Conservation (phyloP, 2,329 filamentous ascomycete species). For the Aureobasidium sp. region DNA sequence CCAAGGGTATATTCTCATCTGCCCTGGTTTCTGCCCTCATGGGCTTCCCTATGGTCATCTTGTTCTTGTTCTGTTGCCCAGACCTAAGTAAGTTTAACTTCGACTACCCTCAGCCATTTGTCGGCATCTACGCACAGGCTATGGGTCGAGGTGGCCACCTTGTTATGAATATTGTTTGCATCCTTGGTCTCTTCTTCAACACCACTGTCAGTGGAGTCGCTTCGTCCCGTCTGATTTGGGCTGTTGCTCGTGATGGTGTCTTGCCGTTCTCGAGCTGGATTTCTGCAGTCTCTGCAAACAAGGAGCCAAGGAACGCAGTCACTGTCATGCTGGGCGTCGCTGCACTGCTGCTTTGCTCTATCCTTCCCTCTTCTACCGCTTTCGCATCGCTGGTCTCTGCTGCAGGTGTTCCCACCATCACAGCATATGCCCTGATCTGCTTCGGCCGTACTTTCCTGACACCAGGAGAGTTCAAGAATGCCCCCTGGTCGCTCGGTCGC, state of each 20-base stretch:
- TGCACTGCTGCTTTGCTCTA: conserved; percentile 51
- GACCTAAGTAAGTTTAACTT: conserved; percentile 47
- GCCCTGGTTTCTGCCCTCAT: conserved; percentile 51
- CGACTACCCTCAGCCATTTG: conserved; percentile 52
- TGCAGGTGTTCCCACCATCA: conserved; percentile 34
- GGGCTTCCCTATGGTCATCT: conserved; percentile 49
- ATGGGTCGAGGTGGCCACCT: conserved; percentile 51
- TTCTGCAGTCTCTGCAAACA: conserved; percentile 45
- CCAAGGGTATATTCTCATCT: conserved; percentile 55
- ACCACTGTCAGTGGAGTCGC: conserved; percentile 54
- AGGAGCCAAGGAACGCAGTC: conserved; percentile 55
- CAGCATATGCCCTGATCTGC: conserved; percentile 41
- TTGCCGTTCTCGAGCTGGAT: conserved; percentile 55
- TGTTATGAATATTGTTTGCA: conserved; percentile 55
- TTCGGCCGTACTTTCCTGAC: conserved; percentile 34
- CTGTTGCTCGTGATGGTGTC: conserved; percentile 55
- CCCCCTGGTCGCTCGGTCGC: conserved; percentile 31
- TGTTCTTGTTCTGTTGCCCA: conserved; percentile 55
- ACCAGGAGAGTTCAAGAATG: conserved; percentile 30
- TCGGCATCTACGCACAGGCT: conserved; percentile 51
- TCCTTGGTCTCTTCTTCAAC: conserved; percentile 46
- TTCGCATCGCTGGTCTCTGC: conserved; percentile 34
- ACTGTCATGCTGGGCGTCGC: conserved; percentile 52
- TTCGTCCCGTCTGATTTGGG: conserved; percentile 55
- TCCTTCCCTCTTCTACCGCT: conserved; percentile 46